These are phyloP conservation scores for Nymphaea thermarum DNA, from an alignment of 164 flowering plant species.

Conservation along the genomic window DNA sequence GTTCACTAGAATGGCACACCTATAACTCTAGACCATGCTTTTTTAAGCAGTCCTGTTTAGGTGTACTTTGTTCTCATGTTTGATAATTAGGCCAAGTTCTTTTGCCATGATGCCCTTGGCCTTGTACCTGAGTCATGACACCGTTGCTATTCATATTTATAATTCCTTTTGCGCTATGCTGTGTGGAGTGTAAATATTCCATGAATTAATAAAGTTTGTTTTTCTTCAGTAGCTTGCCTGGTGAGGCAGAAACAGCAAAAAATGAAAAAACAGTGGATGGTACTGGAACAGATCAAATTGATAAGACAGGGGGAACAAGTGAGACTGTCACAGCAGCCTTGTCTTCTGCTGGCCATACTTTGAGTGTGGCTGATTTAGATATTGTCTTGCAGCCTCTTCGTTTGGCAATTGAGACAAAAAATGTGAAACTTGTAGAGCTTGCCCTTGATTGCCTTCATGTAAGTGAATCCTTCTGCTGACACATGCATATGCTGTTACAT, in stretches of 20 bases:
- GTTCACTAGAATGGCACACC: too few species aligned
- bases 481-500: neutral
- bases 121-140: neutral
- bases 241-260: slow-evolving; percentile 23
- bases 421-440: slow-evolving; percentile 66
- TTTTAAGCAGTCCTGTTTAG: too few species aligned
- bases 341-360: slow-evolving; percentile 66
- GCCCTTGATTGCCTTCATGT: slow-evolving; percentile 99
- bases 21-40: too few species aligned
- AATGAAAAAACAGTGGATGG: slow-evolving; percentile 22
- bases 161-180: neutral
- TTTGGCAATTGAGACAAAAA: slow-evolving; percentile 89
- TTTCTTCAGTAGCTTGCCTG: slow-evolving; percentile 10
- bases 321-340: slow-evolving; percentile 40
- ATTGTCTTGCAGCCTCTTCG: slow-evolving; percentile 82
- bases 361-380: slow-evolving; percentile 69
- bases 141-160: neutral
- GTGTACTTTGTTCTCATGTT: too few species aligned
- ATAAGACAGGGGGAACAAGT: slow-evolving; percentile 16
- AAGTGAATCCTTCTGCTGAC: slow-evolving; percentile 15
- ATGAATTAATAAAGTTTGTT: slow-evolving; percentile 9
- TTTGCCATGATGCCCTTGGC: too few species aligned
- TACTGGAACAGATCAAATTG: slow-evolving; percentile 16
- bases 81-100: too few species aligned
- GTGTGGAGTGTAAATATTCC: neutral